Base-by-base conservation (phyloP, 345 rosid genomes). In the Alliaria petiolata region DNA sequence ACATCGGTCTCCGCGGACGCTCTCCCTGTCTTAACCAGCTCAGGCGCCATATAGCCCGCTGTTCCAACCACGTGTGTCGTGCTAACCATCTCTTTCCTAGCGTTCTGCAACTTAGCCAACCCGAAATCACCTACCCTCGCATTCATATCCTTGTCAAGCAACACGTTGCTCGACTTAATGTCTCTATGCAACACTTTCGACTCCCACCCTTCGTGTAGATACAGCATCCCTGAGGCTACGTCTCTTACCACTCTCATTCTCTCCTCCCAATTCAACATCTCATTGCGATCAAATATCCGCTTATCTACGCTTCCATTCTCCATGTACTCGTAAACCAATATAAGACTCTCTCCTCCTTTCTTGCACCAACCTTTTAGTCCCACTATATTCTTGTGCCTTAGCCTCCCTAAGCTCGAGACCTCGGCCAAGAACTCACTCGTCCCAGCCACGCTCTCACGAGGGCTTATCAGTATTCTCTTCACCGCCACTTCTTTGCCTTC, bases 151-250 rank as follows among this genome's bases (percentile, higher is more conserved):
- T 81, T 85, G 70, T 88, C 96, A 6, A 87, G 90, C 16, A 92
- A 78, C 45, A 92, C 90, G 39, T 92, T 90, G 79, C 93, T 85
- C 19, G 95, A 84, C 80, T 92, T 87, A 34, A 90, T 87, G 71
- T 93, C 92, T 47, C 98, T 80, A 6, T 85, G 96, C 0, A 93
- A 71, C 16, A 93, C 95, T 40, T 77, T 86, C 38, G 84, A 69
- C 70, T 90, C 89, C 97, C 93, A 88, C 22, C 90, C 97, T 38
- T 93, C 87, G 4, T 84, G 97, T 19, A 92, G 67, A 63, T 83
- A 88, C 38, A 87, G 62, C n/a, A 93, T 56, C n/a, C 90, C 98
- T 2, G 66, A 64, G 19, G 90, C 95, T 2, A 88, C 93, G 30
- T 89, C 85, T 67, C 81, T 79, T 13, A 88, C 58, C 28, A 85